Evolutionary conservation across 805 yeast genomes (phyloP), one percentile per base, ranked within the genome.

Genomic region (Starmerella bacillaris): DNA sequence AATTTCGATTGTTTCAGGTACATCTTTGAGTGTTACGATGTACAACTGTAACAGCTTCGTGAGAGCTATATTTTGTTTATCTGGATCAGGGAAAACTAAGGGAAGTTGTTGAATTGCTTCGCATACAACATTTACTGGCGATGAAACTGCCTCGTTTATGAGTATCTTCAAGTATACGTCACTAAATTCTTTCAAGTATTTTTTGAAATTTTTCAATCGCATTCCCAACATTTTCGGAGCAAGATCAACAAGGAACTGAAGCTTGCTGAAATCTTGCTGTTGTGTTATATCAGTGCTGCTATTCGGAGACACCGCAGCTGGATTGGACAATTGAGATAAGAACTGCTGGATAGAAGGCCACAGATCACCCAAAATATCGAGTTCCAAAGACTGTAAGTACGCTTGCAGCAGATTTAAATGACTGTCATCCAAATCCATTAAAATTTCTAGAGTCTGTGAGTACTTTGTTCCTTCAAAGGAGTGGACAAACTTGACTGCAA

Each of bases 341-440:
- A 78, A 83, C 2, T 53, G 51, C 18, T 69, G 57, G 22, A 74
- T 58, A 17, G 65, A 67, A 7, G 54, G 53, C 74, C 83, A 86
- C 15, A 83, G 65, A 38, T 86, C 96, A 39, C 77, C 83, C 33
- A 82, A 59, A 0, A 79, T 71, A 46, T 82, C 92, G 41, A 65
- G 66, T 43, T 78, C 92, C 27, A 84, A 57, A 0, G 83, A 65
- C 4, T 57, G 57, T 17, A 75, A 57, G 51, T 86, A 89, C 0
- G 57, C 59, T 5, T 71, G 61, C 38, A 83, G 53, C 49, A 78
- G 78, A 5, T 31, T 31, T 21, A 48, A 46, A 38, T 37, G 31
- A 19, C 26, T 21, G 14, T 11, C 12, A 19, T 31, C 33, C n/a
- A 41, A 18, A 18, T 30, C 32, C 33, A 30, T 35, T 20, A 30